Evolutionary conservation across 495 filamentous ascomycete genomes (phyloP).

Genomic region (Neurospora intermedia): DNA sequence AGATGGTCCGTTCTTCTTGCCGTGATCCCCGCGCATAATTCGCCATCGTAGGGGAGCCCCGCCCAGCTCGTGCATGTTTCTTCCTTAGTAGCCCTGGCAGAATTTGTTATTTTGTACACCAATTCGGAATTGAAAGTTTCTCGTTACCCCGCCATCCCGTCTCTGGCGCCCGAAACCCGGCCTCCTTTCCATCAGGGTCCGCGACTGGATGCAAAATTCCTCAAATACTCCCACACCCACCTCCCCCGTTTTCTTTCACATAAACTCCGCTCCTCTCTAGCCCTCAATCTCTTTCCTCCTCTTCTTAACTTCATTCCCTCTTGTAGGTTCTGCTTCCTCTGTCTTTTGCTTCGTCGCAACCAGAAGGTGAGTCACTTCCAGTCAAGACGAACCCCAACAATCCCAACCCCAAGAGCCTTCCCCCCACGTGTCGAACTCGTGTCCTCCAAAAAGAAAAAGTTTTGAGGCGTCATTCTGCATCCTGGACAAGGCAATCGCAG

Average conservation of each 20-base stretch:
- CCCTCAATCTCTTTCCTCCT: conserved; percentile 9
- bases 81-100: neutral
- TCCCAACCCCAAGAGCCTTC: neutral
- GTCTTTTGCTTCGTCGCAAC: conserved; percentile 1
- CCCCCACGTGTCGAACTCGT: neutral
- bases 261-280: neutral
- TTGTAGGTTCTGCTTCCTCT: conserved; percentile 1
- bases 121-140: neutral
- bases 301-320: conserved; percentile 18
- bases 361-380: conserved; percentile 8
- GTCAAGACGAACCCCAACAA: neutral
- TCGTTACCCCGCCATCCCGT: conserved; percentile 11
- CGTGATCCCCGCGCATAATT: neutral
- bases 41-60: neutral
- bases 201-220: conserved; percentile 16
- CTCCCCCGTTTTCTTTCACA: conserved; percentile 4
- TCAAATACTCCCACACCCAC: conserved; percentile 23
- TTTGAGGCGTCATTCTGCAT: neutral
- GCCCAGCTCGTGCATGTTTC: neutral
- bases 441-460: neutral
- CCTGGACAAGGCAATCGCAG: neutral
- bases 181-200: conserved; percentile 12
- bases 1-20: neutral
- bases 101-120: conserved; percentile 10
- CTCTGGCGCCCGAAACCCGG: conserved; percentile 19